phyloP scores from a whole-genome alignment of 371 early-diverging fungal species.

The Rhizopus delemar region DNA sequence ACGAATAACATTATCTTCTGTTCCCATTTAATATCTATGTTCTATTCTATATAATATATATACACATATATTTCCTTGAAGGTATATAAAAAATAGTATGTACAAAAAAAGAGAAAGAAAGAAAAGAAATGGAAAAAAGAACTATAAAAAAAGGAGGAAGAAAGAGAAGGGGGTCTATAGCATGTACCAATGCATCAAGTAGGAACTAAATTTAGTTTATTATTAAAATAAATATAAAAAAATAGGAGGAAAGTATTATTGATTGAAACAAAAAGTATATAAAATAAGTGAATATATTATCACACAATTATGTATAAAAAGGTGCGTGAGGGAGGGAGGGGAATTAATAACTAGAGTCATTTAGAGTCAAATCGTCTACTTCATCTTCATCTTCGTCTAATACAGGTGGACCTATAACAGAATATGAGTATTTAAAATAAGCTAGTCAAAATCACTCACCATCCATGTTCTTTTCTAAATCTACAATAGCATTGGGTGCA shows the following conservation, averaged over 20 bases:
- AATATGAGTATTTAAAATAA: not conserved
- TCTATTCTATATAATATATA: too few relatives aligned
- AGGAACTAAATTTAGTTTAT: not conserved
- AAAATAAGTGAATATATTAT: too few relatives aligned
- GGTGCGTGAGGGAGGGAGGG: constrained; percentile 4
- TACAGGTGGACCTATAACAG: constrained; percentile 33
- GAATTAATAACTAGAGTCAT: constrained; percentile 7
- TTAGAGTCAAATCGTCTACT: constrained; percentile 38
- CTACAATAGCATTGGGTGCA: constrained; percentile 54
- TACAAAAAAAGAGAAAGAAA: constrained; percentile 23
- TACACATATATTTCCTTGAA: not conserved
- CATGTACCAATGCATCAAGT: not conserved
- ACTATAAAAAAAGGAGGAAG: constrained; percentile 6
- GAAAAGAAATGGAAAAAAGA: constrained; percentile 19
- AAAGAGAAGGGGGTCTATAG: not conserved
- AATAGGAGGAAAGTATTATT: too few relatives aligned
- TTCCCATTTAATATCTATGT: constrained; percentile 26
- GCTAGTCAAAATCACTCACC: constrained; percentile 20
- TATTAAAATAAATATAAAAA: not conserved
- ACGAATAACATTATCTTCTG: constrained; percentile 46
- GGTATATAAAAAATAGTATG: constrained; percentile 7
- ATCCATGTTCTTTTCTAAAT: constrained; percentile 46
- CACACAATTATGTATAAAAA: not conserved
- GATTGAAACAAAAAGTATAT: too few relatives aligned
- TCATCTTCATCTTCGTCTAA: constrained; percentile 46